Percentiles rank a stretch among this genome's conserved stretches.
Conservation (phyloP, 2,329 filamentous ascomycete species). For the Mycosphaerelloides madeirae region DNA sequence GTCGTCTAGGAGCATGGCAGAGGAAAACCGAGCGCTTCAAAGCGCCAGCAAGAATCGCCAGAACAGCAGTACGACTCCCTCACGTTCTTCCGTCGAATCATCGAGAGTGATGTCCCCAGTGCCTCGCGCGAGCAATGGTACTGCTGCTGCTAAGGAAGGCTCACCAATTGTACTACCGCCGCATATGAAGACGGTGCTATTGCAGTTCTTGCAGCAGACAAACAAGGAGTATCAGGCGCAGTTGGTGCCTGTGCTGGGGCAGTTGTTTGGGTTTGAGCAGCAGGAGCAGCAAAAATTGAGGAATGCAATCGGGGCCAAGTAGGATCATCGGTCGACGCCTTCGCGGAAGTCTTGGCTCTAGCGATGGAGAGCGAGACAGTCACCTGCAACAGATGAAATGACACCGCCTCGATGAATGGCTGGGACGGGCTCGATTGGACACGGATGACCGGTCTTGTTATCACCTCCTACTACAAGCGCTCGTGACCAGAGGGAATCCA, state of each 20-base stretch:
- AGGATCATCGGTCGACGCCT: neutral
- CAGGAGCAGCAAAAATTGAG: constrained; percentile 85
- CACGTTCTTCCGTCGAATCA: constrained; percentile 57
- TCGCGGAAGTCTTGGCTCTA: too few relatives aligned
- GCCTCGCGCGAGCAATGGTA: constrained; percentile 19
- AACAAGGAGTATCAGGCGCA: constrained; percentile 71
- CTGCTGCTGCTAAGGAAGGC: constrained; percentile 6
- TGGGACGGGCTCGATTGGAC: too few relatives aligned
- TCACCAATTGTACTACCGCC: constrained; percentile 46
- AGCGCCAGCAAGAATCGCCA: constrained; percentile 31
- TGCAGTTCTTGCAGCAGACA: constrained; percentile 77
- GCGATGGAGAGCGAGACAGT: too few relatives aligned
- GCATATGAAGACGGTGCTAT: constrained; percentile 74
- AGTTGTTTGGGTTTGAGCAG: constrained; percentile 73
- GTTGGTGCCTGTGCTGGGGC: constrained; percentile 71
- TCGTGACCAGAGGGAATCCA: too few relatives aligned
- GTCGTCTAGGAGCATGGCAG: constrained; percentile 56
- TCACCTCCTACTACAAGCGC: too few relatives aligned
- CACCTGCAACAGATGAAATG: too few relatives aligned
- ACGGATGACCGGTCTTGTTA: too few relatives aligned
- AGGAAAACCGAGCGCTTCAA: constrained; percentile 52
- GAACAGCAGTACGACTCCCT: constrained; percentile 47
- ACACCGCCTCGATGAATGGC: too few relatives aligned
- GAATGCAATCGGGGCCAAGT: constrained; percentile 58
- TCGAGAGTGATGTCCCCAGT: constrained; percentile 46